Evolutionary conservation across 2,329 filamentous ascomycete genomes (phyloP).

Genomic region (Bipolaris victoriae): DNA sequence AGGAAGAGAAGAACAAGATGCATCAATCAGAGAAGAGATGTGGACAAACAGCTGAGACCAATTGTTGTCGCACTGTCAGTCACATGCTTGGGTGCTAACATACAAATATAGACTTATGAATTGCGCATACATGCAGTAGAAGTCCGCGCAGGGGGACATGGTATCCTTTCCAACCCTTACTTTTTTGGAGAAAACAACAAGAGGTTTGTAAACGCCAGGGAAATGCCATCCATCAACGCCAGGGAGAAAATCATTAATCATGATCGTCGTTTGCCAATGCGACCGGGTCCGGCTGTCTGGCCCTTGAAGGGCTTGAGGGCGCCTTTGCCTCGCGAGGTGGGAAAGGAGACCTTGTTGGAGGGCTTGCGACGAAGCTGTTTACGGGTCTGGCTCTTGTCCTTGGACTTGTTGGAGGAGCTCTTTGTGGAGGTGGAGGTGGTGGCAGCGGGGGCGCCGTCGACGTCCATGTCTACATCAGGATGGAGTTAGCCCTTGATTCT

Average conservation of each 20-base stretch:
- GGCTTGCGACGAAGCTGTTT: slow-evolving; percentile 49
- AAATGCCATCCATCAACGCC: slow-evolving; percentile 34
- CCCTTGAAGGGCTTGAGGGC: slow-evolving; percentile 43
- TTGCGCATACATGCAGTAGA: slow-evolving; percentile 16
- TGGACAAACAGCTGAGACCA: background rate
- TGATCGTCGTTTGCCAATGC: slow-evolving; percentile 35
- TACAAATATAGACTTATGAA: background rate
- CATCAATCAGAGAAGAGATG: background rate
- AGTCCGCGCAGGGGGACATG: slow-evolving; percentile 26
- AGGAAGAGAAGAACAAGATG: background rate
- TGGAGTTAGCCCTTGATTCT: slow-evolving; percentile 45
- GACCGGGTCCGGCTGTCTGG: slow-evolving; percentile 19
- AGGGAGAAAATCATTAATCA: slow-evolving; percentile 23
- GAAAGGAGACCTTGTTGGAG: slow-evolving; percentile 50
- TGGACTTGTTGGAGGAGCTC: slow-evolving; percentile 36
- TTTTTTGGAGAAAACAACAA: slow-evolving; percentile 20
- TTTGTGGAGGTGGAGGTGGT: slow-evolving; percentile 10
- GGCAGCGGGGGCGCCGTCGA: slow-evolving; percentile 36
- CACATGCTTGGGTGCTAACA: background rate
- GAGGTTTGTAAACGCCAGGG: slow-evolving; percentile 28
- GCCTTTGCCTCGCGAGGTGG: slow-evolving; percentile 40
- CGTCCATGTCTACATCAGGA: slow-evolving; percentile 47
- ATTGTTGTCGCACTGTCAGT: background rate
- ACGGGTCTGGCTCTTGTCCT: slow-evolving; percentile 44
- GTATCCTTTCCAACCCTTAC: slow-evolving; percentile 33